Conservation (phyloP, 2,329 filamentous ascomycete genomes). For the Trichoderma sp. region DNA sequence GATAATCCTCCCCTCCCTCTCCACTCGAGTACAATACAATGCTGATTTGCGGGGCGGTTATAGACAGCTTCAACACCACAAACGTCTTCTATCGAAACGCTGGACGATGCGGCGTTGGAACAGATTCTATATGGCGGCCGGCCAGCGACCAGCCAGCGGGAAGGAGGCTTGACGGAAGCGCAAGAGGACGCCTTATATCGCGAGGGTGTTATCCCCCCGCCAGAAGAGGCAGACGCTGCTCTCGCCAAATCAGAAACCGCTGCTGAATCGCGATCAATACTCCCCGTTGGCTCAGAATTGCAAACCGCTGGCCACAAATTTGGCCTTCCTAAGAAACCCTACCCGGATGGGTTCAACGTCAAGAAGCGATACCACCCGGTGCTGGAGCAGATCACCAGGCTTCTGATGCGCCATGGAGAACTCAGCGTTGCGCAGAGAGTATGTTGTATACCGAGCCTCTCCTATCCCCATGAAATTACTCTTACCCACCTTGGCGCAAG, state of each 20-base stretch:
- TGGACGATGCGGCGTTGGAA: slow-evolving; percentile 43
- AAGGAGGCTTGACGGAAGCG: slow-evolving; percentile 44
- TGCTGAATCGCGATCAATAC: slow-evolving; percentile 26
- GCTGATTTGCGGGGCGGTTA: not conserved
- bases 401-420: slow-evolving; percentile 91
- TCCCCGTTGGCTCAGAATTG: slow-evolving; percentile 28
- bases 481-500: not conserved
- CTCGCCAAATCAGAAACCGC: slow-evolving; percentile 31
- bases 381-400: slow-evolving; percentile 81
- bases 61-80: slow-evolving; percentile 15
- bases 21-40: not conserved
- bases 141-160: slow-evolving; percentile 32
- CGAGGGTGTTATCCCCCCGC: slow-evolving; percentile 44
- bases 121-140: slow-evolving; percentile 43
- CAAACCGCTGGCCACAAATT: slow-evolving; percentile 71
- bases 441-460: slow-evolving; percentile 36
- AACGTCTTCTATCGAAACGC: slow-evolving; percentile 29
- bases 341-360: slow-evolving; percentile 64
- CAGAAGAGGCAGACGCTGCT: slow-evolving; percentile 38
- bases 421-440: slow-evolving; percentile 87
- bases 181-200: slow-evolving; percentile 49
- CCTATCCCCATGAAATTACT: not conserved
- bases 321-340: slow-evolving; percentile 66
- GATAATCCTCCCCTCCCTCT: not conserved
- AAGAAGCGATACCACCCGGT: slow-evolving; percentile 85